Evolutionary conservation across 2,329 filamentous ascomycete genomes (phyloP).

Genomic region (Fusarium sambucinum): DNA sequence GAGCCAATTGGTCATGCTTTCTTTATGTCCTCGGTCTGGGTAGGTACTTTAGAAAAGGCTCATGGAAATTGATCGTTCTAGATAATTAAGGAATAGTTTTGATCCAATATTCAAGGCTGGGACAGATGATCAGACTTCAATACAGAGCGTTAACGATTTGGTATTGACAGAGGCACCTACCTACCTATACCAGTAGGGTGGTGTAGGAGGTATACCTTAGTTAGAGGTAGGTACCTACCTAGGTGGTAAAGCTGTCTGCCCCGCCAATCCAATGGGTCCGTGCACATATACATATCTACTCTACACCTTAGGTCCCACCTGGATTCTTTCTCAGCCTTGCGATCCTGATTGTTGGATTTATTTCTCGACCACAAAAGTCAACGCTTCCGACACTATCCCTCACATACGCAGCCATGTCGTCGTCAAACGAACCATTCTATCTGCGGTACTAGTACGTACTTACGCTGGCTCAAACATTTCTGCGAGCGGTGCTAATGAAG

Average conservation of each 20-base stretch:
- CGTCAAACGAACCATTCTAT: constrained; percentile 87
- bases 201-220: too few relatives aligned
- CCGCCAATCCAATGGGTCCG: constrained; percentile 39
- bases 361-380: constrained; percentile 11
- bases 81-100: neutral
- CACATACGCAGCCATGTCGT: constrained; percentile 65
- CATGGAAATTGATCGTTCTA: neutral
- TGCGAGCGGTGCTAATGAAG: constrained; percentile 23
- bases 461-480: neutral
- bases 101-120: neutral
- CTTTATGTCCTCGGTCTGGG: neutral
- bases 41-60: neutral
- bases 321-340: constrained; percentile 46
- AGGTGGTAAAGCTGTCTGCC: constrained; percentile 35
- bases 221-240: neutral
- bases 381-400: constrained; percentile 1
- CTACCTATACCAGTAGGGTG: neutral
- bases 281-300: constrained; percentile 34
- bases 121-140: neutral
- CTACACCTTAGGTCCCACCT: constrained; percentile 32
- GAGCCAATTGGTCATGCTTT: neutral
- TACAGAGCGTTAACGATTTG: neutral
- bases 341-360: constrained; percentile 18
- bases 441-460: constrained; percentile 91
- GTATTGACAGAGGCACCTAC: neutral